Percentiles rank a stretch among this genome's conserved stretches.
Evolutionary conservation across 2,329 filamentous ascomycete species (phyloP).

Genomic region (Xylariales sp.): DNA sequence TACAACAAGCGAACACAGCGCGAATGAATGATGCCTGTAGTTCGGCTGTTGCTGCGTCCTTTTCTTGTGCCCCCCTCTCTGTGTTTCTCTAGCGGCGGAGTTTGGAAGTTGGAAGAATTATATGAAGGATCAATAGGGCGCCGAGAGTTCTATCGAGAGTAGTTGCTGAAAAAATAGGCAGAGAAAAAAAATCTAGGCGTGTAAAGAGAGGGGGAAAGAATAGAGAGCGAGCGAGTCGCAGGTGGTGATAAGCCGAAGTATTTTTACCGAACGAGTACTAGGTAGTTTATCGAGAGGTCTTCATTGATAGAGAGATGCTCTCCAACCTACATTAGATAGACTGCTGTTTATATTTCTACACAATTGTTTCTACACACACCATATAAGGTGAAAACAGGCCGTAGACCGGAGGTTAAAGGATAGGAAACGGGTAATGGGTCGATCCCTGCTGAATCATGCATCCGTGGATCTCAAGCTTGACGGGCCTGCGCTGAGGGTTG

Average conservation of each 20-base stretch:
- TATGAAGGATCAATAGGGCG: not conserved
- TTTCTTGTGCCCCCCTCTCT: too few relatives aligned
- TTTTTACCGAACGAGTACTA: not conserved
- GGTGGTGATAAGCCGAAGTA: not conserved
- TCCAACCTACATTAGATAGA: not conserved
- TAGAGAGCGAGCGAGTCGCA: too few relatives aligned
- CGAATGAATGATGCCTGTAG: constrained; percentile 36
- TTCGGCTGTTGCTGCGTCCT: constrained; percentile 27
- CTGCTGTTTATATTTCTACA: not conserved
- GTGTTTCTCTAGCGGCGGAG: not conserved
- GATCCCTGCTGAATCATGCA: constrained; percentile 23
- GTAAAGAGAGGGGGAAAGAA: not conserved
- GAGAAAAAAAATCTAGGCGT: too few relatives aligned
- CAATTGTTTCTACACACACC: not conserved
- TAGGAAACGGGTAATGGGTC: not conserved
- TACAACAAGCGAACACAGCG: constrained; percentile 59
- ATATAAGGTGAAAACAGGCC: not conserved
- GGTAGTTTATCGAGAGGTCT: not conserved
- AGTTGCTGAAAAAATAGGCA: not conserved
- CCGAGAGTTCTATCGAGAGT: too few relatives aligned
- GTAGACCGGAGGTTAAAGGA: constrained; percentile 23
- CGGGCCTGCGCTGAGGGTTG: not conserved
- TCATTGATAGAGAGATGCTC: constrained; percentile 14
- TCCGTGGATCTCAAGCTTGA: not conserved
- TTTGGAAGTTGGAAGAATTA: not conserved